Base-by-base conservation (phyloP, 1,139 yeast species). In the Yamadazyma buinensis region DNA sequence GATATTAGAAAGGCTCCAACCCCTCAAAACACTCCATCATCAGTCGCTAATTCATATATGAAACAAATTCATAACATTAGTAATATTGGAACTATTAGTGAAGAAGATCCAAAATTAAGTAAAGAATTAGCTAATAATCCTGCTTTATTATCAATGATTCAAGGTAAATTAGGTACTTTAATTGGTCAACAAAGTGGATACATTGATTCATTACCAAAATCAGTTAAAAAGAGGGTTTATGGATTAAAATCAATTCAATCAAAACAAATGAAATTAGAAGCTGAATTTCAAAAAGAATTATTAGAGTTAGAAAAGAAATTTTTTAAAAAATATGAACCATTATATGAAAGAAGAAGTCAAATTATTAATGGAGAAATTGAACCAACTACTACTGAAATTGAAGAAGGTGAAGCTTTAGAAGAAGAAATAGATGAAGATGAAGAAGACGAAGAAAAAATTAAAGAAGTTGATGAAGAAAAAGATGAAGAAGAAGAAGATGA, bases 21-120 rank as follows among this genome's bases (percentile, higher is more conserved):
- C 2, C 99, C 99, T 10, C 98, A 94, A 58, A 92, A 92, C 71
- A 92, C 99, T 1, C 99, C 99, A 17, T 85, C 97, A 4, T 82
- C 95, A 21, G 85, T 84, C 28, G 76, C 86, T 30, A 80, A 79
- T 42, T 83, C 92, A 33, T 88, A 79, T 59, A 71, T 84, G 57
- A 80, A 74, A 61, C 77, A 80, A 43, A 77, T 80, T 43, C 95
- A 95, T 12, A 69, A 79, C 8, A 82, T 85, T 39, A 79, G 90
- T 30, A 83, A 95, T 32, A 87, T 87, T 56, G 68, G 67, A 44
- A 83, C 95, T 32, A 87, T 87, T 55, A 68, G 66, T 44, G 96
- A 88, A 60, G 59, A 55, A 36, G 72, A 64, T 29, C 51, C 45
- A 43, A 45, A 60, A 47, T 52, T 62, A 48, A 27, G 38, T 14